Percentiles rank a stretch among this genome's conserved stretches.
These are phyloP conservation scores for Alternaria sp. DNA, from an alignment of 2,329 filamentous ascomycete species.

Conservation along the genomic window DNA sequence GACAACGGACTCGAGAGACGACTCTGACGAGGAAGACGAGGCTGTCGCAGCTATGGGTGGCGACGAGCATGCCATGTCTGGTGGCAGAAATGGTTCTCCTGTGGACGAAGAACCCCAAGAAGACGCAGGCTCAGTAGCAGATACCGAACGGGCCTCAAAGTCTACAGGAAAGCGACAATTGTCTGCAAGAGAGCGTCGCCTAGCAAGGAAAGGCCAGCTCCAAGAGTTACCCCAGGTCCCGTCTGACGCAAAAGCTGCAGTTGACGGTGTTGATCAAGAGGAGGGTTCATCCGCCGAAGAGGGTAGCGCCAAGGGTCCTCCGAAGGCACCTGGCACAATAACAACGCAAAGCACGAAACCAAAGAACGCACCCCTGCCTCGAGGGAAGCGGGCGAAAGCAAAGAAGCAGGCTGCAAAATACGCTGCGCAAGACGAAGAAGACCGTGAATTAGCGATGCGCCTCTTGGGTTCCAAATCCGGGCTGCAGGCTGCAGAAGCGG, in stretches of 20 bases:
- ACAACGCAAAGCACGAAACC: slow-evolving; percentile 41
- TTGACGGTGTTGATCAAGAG: slow-evolving; percentile 39
- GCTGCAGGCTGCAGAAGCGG: slow-evolving; percentile 70
- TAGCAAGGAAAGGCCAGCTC: slow-evolving; percentile 50
- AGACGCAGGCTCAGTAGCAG: slow-evolving; percentile 40
- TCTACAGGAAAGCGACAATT: slow-evolving; percentile 45
- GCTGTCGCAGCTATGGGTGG: slow-evolving; percentile 9
- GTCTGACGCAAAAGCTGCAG: slow-evolving; percentile 24
- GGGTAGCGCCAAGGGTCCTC: slow-evolving; percentile 21
- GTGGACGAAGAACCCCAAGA: slow-evolving; percentile 33
- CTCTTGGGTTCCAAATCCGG: slow-evolving; percentile 82
- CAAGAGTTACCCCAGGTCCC: slow-evolving; percentile 25
- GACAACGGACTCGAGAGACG: slow-evolving; percentile 20
- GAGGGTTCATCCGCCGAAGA: slow-evolving; percentile 41
- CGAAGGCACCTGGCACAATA: slow-evolving; percentile 38
- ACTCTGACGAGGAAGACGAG: slow-evolving; percentile 41
- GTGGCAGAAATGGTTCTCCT: slow-evolving; percentile 15
- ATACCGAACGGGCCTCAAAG: slow-evolving; percentile 37
- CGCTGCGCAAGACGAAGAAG: slow-evolving; percentile 92
- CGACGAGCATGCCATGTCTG: slow-evolving; percentile 22
- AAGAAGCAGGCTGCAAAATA: slow-evolving; percentile 92
- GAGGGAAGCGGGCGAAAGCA: slow-evolving; percentile 81
- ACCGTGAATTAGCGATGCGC: slow-evolving; percentile 81
- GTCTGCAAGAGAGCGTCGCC: slow-evolving; percentile 51
- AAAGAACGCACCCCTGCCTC: slow-evolving; percentile 53